Evolutionary conservation across 2,329 filamentous ascomycete genomes (phyloP).

Genomic region (Aspergillus pseudoviridinutans): DNA sequence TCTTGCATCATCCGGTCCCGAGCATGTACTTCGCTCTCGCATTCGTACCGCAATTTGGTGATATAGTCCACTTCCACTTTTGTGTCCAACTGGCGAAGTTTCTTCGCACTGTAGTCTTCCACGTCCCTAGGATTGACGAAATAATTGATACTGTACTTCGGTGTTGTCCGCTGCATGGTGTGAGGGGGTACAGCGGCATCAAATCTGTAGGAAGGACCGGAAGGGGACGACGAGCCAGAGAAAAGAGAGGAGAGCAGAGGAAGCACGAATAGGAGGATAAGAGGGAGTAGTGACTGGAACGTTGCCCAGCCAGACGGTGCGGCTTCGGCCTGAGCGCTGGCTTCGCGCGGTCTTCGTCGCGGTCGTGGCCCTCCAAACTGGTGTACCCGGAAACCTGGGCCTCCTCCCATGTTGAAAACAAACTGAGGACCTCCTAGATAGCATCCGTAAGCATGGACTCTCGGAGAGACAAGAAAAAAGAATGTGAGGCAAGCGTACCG

Average conservation of each 20-base stretch:
- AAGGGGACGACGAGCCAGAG: constrained; percentile 49
- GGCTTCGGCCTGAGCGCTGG: constrained; percentile 51
- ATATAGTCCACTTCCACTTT: constrained; percentile 72
- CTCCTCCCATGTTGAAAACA: constrained; percentile 91
- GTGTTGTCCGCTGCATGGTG: constrained; percentile 69
- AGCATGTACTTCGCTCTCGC: constrained; percentile 66
- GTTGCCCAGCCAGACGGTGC: constrained; percentile 50
- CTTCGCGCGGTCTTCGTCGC: constrained; percentile 68
- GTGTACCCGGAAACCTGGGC: constrained; percentile 87
- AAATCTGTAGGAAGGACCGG: constrained; percentile 71
- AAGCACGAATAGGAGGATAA: constrained; percentile 83
- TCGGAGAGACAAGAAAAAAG: constrained; percentile 1
- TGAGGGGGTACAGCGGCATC: constrained; percentile 67
- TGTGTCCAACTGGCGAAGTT: constrained; percentile 71
- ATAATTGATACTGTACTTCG: constrained; percentile 71
- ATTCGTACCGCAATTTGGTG: constrained; percentile 62
- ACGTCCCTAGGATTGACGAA: constrained; percentile 79
- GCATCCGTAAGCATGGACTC: constrained; percentile 13
- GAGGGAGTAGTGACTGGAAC: constrained; percentile 74
- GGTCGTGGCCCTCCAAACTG: constrained; percentile 84
- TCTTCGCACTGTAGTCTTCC: constrained; percentile 61
- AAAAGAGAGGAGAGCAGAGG: constrained; percentile 80
- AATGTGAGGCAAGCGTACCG: constrained; percentile 44
- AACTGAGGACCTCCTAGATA: constrained; percentile 70
- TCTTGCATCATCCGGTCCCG: constrained; percentile 68